Percentiles rank a stretch among this genome's conserved stretches.
phyloP scores from a whole-genome alignment of 176 grass and related monocot genomes.

The Phragmites australis region DNA sequence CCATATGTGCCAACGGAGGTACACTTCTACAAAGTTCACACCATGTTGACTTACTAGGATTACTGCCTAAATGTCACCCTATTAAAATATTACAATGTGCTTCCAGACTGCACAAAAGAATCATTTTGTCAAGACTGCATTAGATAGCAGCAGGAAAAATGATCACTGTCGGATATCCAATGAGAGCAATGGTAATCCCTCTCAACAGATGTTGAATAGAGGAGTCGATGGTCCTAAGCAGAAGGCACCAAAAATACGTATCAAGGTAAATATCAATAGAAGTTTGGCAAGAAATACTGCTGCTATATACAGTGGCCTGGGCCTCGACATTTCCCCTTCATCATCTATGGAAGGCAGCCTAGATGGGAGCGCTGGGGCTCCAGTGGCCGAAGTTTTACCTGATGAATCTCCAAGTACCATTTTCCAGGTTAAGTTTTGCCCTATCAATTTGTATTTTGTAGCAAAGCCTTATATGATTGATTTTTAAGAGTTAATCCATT shows the following conservation, averaged over 20 bases:
- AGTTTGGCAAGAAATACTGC: constrained; percentile 57
- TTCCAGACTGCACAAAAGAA: constrained; percentile 49
- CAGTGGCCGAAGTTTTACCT: constrained; percentile 18
- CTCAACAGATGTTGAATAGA: constrained; percentile 40
- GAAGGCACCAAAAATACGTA: constrained; percentile 59
- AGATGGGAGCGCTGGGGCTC: constrained; percentile 37
- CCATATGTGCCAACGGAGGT: constrained; percentile 51
- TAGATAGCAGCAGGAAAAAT: constrained; percentile 45
- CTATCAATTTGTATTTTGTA: background rate
- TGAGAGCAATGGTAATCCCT: constrained; percentile 42
- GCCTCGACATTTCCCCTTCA: constrained; percentile 72
- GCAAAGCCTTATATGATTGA: background rate
- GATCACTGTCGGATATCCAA: constrained; percentile 25
- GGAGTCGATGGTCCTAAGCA: constrained; percentile 41
- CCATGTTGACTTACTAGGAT: constrained; percentile 34
- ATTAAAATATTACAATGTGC: constrained; percentile 32
- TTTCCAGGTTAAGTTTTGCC: constrained; percentile 51
- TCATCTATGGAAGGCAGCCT: constrained; percentile 58
- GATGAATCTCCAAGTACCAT: constrained; percentile 57
- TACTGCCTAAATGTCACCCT: constrained; percentile 20
- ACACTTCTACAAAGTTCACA: constrained; percentile 38
- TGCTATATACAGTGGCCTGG: constrained; percentile 70
- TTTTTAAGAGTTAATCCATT: constrained; percentile 29
- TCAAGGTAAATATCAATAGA: constrained; percentile 55
- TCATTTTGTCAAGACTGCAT: constrained; percentile 35